phyloP scores from a whole-genome alignment of 139 green algal genomes.

The Chlorella sp. region DNA sequence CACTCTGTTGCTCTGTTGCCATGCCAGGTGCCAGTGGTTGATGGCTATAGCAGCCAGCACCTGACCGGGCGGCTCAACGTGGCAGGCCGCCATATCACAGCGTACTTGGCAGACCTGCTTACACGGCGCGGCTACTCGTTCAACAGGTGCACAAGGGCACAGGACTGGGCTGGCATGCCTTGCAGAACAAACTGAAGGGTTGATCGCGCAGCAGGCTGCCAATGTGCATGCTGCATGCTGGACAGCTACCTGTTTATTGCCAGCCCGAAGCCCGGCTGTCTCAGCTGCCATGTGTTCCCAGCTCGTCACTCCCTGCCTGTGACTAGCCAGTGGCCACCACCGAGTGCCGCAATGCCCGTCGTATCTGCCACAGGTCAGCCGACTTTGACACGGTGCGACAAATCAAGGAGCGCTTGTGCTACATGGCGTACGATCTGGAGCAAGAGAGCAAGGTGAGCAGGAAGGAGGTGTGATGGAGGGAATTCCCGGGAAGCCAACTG shows the following conservation, averaged over 20 bases:
- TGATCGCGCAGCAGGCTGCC: no score
- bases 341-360: no score
- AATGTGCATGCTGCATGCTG: no score
- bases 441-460: slow-evolving; percentile 55
- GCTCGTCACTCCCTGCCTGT: no score
- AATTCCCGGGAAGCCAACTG: no score
- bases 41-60: slow-evolving; percentile 81
- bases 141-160: slow-evolving; percentile 60
- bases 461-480: no score
- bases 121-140: slow-evolving; percentile 74
- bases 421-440: slow-evolving; percentile 72
- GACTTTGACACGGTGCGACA: slow-evolving; percentile 77
- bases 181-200: no score
- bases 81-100: slow-evolving; percentile 78
- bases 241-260: no score
- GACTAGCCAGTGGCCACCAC: no score
- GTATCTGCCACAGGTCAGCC: slow-evolving; percentile 32
- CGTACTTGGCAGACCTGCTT: slow-evolving; percentile 83
- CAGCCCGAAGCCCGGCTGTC: no score
- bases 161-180: no score
- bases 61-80: slow-evolving; percentile 80
- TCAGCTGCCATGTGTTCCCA: no score
- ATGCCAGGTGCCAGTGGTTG: slow-evolving; percentile 77
- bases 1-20: background rate
- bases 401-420: slow-evolving; percentile 82